Evolutionary conservation across 1,284 basidiomycete species (phyloP).

Genomic region (Ganoderma resinaceum): DNA sequence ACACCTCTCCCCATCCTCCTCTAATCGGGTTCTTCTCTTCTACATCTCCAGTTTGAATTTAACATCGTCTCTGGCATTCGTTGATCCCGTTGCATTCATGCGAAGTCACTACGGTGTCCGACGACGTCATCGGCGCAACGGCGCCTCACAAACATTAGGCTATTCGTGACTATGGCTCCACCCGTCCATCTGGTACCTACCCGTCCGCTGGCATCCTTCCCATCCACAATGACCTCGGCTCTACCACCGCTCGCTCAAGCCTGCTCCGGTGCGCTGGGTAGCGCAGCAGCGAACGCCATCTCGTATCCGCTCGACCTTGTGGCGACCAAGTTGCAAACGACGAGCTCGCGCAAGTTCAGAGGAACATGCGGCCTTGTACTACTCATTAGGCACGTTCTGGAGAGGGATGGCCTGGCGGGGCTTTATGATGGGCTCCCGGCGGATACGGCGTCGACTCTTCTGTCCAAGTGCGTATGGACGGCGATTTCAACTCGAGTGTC

Average conservation of each 20-base stretch:
- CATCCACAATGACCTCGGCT: conserved; percentile 54
- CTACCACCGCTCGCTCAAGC: conserved; percentile 64
- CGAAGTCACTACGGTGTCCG: background rate
- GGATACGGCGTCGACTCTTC: conserved; percentile 58
- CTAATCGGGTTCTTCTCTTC: background rate
- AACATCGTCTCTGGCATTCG: no score
- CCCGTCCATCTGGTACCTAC: conserved; percentile 48
- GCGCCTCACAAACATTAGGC: background rate
- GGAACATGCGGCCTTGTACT: conserved; percentile 45
- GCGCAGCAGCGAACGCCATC: conserved; percentile 57
- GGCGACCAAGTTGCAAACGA: conserved; percentile 50
- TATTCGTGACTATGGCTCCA: conserved; percentile 6
- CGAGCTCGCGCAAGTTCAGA: conserved; percentile 41
- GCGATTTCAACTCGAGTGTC: background rate
- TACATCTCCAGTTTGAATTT: no score
- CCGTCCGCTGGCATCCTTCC: background rate
- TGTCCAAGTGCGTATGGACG: conserved; percentile 55
- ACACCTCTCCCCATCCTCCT: background rate
- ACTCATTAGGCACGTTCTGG: conserved; percentile 46
- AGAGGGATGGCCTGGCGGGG: conserved; percentile 48
- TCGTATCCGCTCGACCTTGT: conserved; percentile 63
- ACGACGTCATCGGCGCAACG: background rate
- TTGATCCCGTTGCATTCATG: background rate
- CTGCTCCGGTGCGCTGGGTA: conserved; percentile 60
- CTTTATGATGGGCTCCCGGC: conserved; percentile 57